Percentiles rank a stretch among this genome's conserved stretches.
Evolutionary conservation across 495 filamentous ascomycete species (phyloP).

Genomic region (Trichoderma asperelloides): DNA sequence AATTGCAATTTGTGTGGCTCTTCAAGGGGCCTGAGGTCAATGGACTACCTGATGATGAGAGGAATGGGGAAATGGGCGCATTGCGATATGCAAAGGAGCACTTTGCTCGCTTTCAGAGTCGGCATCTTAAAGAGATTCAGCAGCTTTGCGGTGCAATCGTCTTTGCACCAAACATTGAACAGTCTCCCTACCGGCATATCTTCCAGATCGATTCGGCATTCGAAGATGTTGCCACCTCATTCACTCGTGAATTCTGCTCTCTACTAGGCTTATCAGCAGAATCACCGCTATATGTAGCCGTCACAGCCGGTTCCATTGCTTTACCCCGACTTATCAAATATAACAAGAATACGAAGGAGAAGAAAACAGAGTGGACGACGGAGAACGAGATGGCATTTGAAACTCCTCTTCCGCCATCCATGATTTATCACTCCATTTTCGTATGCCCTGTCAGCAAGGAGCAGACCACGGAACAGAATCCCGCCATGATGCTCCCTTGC

Average conservation of each 20-base stretch:
- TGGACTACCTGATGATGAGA: slow-evolving; percentile 32
- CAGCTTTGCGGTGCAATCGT: slow-evolving; percentile 69
- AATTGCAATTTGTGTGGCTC: slow-evolving; percentile 78
- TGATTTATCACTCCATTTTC: slow-evolving; percentile 93
- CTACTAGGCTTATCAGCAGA: slow-evolving; percentile 79
- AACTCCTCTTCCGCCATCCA: slow-evolving; percentile 75
- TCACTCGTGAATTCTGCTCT: slow-evolving; percentile 93
- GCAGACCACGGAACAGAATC: slow-evolving; percentile 86
- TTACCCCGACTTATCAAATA: slow-evolving; percentile 78
- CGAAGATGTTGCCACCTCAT: slow-evolving; percentile 70
- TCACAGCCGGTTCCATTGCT: slow-evolving; percentile 84
- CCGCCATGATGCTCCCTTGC: slow-evolving; percentile 96
- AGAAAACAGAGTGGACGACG: slow-evolving; percentile 90
- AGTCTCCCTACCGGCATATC: slow-evolving; percentile 64
- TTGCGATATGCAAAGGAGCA: slow-evolving; percentile 59
- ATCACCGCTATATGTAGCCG: slow-evolving; percentile 83
- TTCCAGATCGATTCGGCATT: slow-evolving; percentile 70
- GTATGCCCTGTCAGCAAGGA: slow-evolving; percentile 96
- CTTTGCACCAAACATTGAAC: slow-evolving; percentile 56
- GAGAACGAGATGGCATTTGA: slow-evolving; percentile 86
- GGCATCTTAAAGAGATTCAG: slow-evolving; percentile 67
- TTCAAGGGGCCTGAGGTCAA: slow-evolving; percentile 47
- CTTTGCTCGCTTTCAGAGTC: slow-evolving; percentile 48
- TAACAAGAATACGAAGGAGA: slow-evolving; percentile 70
- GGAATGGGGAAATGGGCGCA: slow-evolving; percentile 42